These are phyloP conservation scores for Dalbergia cochinchinensis DNA, from an alignment of 306 rosid species.

Conservation along the genomic window DNA sequence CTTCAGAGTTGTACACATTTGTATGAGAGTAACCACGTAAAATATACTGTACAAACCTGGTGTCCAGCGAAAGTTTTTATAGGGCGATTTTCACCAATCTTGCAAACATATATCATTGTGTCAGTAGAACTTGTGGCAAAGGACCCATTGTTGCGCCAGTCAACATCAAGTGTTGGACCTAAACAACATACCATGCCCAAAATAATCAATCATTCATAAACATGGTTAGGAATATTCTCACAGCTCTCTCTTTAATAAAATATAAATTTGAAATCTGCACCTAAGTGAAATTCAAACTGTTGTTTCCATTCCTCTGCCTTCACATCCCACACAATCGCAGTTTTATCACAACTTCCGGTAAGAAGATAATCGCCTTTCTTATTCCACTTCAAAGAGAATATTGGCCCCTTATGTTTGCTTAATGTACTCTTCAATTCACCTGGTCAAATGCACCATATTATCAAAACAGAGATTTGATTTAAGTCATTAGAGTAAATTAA, in stretches of 20 bases:
- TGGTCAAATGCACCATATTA: constrained; percentile 42
- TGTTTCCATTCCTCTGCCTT: constrained; percentile 81
- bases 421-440: constrained; percentile 78
- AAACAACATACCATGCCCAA: constrained; percentile 41
- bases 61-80: constrained; percentile 75
- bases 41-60: constrained; percentile 55
- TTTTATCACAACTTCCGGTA: constrained; percentile 85
- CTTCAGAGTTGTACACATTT: too few relatives aligned
- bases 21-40: background rate
- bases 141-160: constrained; percentile 78
- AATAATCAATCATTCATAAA: background rate
- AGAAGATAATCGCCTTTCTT: constrained; percentile 87
- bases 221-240: background rate
- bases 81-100: constrained; percentile 77
- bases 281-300: constrained; percentile 79
- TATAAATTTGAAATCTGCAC: constrained; percentile 40
- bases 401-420: constrained; percentile 78
- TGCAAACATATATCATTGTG: constrained; percentile 76
- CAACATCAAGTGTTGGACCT: constrained; percentile 89
- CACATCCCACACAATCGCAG: constrained; percentile 89
- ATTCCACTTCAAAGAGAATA: constrained; percentile 86
- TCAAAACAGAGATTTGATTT: background rate
- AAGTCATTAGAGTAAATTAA: background rate
- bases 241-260: background rate
- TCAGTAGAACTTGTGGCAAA: constrained; percentile 86